A percentile compares a stretch with the other conserved stretches of the same genome.
Conservation (phyloP, 805 yeast species). For the Sugiyamaella smithiae region DNA sequence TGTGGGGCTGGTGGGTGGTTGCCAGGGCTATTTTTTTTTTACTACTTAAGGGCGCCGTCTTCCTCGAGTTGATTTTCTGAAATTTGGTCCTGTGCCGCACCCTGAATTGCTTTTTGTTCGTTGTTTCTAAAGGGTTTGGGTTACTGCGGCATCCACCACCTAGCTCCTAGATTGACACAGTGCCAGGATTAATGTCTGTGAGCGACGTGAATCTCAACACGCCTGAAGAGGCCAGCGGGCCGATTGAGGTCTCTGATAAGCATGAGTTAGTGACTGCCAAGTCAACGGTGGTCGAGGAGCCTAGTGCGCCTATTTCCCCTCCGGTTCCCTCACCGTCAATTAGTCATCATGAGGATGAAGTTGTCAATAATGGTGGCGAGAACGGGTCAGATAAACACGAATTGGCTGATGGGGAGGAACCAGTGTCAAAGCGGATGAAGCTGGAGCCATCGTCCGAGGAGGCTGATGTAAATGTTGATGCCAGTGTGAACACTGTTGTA, state of each 20-base stretch:
- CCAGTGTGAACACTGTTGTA: not conserved
- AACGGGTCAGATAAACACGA: not conserved
- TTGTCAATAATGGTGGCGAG: not conserved
- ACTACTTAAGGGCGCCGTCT: constrained; percentile 7
- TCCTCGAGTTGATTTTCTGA: constrained; percentile 4
- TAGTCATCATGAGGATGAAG: constrained; percentile 5
- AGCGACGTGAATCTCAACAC: constrained; percentile 8
- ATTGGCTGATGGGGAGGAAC: not conserved
- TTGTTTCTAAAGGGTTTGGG: constrained; percentile 4
- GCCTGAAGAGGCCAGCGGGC: constrained; percentile 1
- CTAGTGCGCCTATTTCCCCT: constrained; percentile 19
- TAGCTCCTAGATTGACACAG: not conserved
- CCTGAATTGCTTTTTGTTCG: constrained; percentile 3
- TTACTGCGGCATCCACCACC: not conserved
- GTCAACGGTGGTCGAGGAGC: not conserved
- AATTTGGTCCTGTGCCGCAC: constrained; percentile 6
- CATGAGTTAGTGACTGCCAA: not conserved
- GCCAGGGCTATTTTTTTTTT: constrained; percentile 1
- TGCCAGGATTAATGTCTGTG: constrained; percentile 2
- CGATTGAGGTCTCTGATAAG: not conserved
- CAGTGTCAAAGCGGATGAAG: not conserved
- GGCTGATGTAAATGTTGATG: not conserved
- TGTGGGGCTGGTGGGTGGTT: not conserved
- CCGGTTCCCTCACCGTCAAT: constrained; percentile 20
- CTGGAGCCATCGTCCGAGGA: not conserved